A percentile compares a stretch with the other conserved stretches of the same genome.
These are phyloP conservation scores for Coffea humblotiana DNA, from an alignment of 305 asterid genomes.

Conservation along the genomic window DNA sequence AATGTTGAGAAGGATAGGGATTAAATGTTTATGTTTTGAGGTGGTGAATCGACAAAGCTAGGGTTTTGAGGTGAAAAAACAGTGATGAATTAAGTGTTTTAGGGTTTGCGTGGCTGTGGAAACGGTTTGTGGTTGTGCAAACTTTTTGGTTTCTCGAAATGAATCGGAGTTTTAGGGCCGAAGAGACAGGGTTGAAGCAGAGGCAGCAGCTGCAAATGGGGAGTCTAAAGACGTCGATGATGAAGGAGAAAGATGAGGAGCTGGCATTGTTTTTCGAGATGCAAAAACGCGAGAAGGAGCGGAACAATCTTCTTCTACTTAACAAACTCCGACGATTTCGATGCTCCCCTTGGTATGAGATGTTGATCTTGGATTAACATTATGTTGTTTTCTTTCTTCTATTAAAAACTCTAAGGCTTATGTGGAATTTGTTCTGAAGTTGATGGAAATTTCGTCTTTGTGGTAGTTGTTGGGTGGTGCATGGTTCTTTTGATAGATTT, in stretches of 20 bases:
- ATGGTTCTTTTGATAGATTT: constrained; percentile 39
- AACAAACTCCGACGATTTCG: constrained; percentile 80
- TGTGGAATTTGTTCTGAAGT: constrained; percentile 14
- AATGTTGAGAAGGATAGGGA: background rate
- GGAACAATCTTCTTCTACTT: constrained; percentile 68
- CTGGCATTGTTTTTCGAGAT: constrained; percentile 88
- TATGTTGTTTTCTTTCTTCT: too few relatives aligned
- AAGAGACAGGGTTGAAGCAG: constrained; percentile 48
- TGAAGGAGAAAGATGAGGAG: constrained; percentile 89
- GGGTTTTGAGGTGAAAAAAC: constrained; percentile 33
- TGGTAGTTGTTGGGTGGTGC: constrained; percentile 20
- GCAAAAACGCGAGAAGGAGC: constrained; percentile 86
- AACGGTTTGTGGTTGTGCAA: background rate
- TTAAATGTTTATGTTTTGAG: background rate
- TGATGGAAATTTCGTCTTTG: constrained; percentile 16
- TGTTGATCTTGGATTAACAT: constrained; percentile 3
- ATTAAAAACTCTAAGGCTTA: constrained; percentile 2
- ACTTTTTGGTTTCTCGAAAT: constrained; percentile 38
- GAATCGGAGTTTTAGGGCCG: constrained; percentile 95
- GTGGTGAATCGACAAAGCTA: constrained; percentile 14
- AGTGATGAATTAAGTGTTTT: constrained; percentile 18
- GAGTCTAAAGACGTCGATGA: constrained; percentile 50
- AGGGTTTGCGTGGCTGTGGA: constrained; percentile 30
- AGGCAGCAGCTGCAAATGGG: constrained; percentile 46
- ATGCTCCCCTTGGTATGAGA: constrained; percentile 67